Base-by-base conservation (phyloP, 202 grass and related monocot genomes). In the Saccharum hybrid region DNA sequence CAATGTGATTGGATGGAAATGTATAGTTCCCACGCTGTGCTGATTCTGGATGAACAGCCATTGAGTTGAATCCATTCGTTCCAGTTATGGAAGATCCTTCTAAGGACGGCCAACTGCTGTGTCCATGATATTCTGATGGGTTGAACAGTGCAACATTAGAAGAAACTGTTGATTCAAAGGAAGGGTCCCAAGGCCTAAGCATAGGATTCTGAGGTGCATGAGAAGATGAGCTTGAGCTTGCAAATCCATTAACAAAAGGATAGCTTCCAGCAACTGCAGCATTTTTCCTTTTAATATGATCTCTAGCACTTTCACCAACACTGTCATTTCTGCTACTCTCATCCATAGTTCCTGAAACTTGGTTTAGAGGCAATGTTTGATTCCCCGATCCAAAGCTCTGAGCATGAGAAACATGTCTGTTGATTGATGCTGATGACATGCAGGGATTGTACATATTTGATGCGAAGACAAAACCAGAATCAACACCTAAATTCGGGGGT, bases 221-320 rank as follows among this genome's bases (percentile, higher is more conserved):
- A 80, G 90, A 87, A 76, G 90, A 90, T 61, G 87, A 92, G 79
- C 87, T 90, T 87, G 90, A 90, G 78, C 90, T 82, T 78, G 84
- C 84, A 82, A 82, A 85, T 79, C 81, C 90, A 90, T 85, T 92
- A 82, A 78, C 61, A 87, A 83, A 82, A 80, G 84, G 88, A 74
- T 74, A 87, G 77, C 74, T 85, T 78, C 87, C 90, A 60, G 82
- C 77, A 60, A 78, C 62, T 49, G 77, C 68, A 10, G 64, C 81
- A 85, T 79, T 92, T 90, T 92, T 92, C 73, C 84, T 87, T 87
- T 92, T 90, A 52, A 84, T 61, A 65, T 77, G 74, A 79, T 78
- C 90, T 66, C 81, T 85, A 72, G 72, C 77, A 74, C 77, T 75
- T 87, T 92, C 84, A 54, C 66, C 67, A 74, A 78, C 56, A 92